These are phyloP conservation scores for Penicillium goetzii DNA, from an alignment of 495 filamentous ascomycete genomes.

Conservation along the genomic window DNA sequence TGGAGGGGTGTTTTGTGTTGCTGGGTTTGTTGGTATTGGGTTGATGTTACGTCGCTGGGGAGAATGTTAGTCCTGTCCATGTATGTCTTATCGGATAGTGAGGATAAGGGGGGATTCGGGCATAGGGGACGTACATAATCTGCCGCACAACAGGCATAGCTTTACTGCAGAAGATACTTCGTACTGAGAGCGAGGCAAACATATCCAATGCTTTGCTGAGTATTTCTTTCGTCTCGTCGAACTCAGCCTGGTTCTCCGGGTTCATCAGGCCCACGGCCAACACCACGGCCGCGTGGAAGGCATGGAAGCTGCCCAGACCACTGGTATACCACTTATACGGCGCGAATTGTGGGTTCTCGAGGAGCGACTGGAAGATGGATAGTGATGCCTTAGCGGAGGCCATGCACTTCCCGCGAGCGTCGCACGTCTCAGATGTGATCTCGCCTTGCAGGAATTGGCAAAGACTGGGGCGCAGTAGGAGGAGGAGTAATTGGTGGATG, in stretches of 20 bases:
- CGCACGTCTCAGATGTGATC: slow-evolving; percentile 44
- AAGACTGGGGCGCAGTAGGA: slow-evolving; percentile 48
- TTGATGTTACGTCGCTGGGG: slow-evolving; percentile 32
- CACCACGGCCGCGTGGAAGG: slow-evolving; percentile 44
- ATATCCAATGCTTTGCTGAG: slow-evolving; percentile 40
- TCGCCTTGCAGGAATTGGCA: slow-evolving; percentile 46
- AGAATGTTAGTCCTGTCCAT: slow-evolving; percentile 12
- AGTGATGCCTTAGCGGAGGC: slow-evolving; percentile 47
- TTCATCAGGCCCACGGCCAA: slow-evolving; percentile 37
- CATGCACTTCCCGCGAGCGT: slow-evolving; percentile 47
- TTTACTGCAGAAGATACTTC: slow-evolving; percentile 48
- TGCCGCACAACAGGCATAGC: slow-evolving; percentile 44
- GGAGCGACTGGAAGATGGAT: slow-evolving; percentile 42
- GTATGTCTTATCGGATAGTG: not conserved
- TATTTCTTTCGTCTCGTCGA: slow-evolving; percentile 37
- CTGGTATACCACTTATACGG: slow-evolving; percentile 54
- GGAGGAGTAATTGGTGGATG: slow-evolving; percentile 51
- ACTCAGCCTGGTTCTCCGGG: slow-evolving; percentile 40
- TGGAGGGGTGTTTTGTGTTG: slow-evolving; percentile 18
- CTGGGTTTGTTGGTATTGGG: slow-evolving; percentile 24
- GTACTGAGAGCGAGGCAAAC: slow-evolving; percentile 45
- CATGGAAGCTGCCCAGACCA: slow-evolving; percentile 48
- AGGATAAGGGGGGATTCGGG: not conserved
- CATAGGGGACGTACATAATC: slow-evolving; percentile 39
- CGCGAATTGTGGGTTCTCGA: slow-evolving; percentile 40